Conservation (phyloP, 345 rosid species). For the Erodium maritimum region DNA sequence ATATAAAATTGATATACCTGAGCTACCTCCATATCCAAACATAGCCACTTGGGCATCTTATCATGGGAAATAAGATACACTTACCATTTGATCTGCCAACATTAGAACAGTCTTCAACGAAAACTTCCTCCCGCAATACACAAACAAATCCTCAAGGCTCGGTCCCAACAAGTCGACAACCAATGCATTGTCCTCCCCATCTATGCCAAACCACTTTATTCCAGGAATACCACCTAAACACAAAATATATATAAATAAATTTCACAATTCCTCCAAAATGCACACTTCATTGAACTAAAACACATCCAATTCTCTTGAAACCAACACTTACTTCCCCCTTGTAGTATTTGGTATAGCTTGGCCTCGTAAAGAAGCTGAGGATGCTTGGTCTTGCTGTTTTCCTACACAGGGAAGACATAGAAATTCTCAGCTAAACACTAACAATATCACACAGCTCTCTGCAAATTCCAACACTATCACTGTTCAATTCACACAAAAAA, state of each 20-base stretch:
- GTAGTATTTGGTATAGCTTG: slow-evolving; percentile 43
- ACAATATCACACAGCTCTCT: neutral
- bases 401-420: slow-evolving; percentile 22
- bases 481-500: neutral
- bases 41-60: neutral
- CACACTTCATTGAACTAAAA: neutral
- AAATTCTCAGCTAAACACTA: neutral
- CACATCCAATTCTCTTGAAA: neutral
- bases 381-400: slow-evolving; percentile 45
- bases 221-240: slow-evolving; percentile 38
- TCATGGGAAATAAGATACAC: neutral
- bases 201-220: slow-evolving; percentile 44
- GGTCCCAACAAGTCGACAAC: slow-evolving; percentile 56
- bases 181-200: slow-evolving; percentile 39
- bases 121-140: slow-evolving; percentile 60
- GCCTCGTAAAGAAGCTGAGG: slow-evolving; percentile 54
- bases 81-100: slow-evolving; percentile 64
- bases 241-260: neutral
- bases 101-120: slow-evolving; percentile 50
- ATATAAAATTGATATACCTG: neutral
- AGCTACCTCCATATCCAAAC: neutral
- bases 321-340: slow-evolving; percentile 43
- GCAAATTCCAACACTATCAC: neutral
- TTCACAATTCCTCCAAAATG: neutral
- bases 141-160: slow-evolving; percentile 57